Conservation (phyloP, 257 asterid species). For the Marsdenia floribunda region DNA sequence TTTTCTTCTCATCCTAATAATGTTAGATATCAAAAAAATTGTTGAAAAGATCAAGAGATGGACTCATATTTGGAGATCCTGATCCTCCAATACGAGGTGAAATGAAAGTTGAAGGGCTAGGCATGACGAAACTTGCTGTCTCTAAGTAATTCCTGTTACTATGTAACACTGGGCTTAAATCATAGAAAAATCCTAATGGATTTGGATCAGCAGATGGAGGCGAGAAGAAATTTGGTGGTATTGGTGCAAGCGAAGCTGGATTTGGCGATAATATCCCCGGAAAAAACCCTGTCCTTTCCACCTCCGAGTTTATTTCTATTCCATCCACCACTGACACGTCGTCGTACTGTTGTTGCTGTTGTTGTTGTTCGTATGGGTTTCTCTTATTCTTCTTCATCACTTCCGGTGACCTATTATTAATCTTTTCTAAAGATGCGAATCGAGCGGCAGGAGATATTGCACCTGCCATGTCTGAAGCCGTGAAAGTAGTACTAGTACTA, state of each 20-base stretch:
- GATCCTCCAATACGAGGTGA: conserved; percentile 40
- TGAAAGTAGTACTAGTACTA: background rate
- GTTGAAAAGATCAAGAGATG: conserved; percentile 55
- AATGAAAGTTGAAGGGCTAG: conserved; percentile 57
- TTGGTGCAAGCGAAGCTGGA: conserved; percentile 74
- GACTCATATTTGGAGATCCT: conserved; percentile 59
- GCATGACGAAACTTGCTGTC: conserved; percentile 30
- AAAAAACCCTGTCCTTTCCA: conserved; percentile 40
- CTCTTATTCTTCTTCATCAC: conserved; percentile 26
- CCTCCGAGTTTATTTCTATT: conserved; percentile 27
- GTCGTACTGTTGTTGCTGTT: background rate
- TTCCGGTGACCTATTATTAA: conserved; percentile 23
- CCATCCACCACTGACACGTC: conserved; percentile 28
- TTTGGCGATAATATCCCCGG: conserved; percentile 83
- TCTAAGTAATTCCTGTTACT: conserved; percentile 41
- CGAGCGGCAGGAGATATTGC: conserved; percentile 83
- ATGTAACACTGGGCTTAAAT: conserved; percentile 71
- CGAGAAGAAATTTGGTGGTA: conserved; percentile 63
- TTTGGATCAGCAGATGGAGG: conserved; percentile 60
- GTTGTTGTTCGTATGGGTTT: conserved; percentile 11
- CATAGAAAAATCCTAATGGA: conserved; percentile 43
- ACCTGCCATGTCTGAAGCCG: conserved; percentile 30
- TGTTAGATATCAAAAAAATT: conserved; percentile 50
- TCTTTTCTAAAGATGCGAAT: conserved; percentile 64
- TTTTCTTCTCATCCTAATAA: background rate